Evolutionary conservation across 2,329 filamentous ascomycete species (phyloP), one percentile per base, ranked within the genome.

Genomic region (Diaporthe batatas): DNA sequence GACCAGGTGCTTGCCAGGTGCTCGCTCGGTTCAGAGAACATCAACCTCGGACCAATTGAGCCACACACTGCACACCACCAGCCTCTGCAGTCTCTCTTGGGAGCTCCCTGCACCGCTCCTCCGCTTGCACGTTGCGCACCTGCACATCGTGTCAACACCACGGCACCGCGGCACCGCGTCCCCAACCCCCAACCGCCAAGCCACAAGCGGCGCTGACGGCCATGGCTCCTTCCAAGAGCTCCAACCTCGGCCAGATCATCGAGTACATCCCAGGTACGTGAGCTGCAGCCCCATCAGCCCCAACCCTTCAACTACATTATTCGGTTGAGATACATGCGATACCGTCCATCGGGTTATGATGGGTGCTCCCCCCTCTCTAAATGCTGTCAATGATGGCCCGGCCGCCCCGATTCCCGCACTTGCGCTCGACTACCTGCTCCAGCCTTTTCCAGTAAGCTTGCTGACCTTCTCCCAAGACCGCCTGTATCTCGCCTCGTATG

Each of bases 401-500:
- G 69, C 29, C 29, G 11, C 29, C 16, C 54, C 70, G 25, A 64
- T 25, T 25, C 14, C 71, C n/a, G n/a, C 54, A 39, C 36, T 72
- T 39, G 62, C 70, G 44, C 75, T 73, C 77, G 70, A 72, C 55
- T 75, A 75, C 68, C 76, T 75, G 74, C 77, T 76, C 72, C 76
- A 70, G 68, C 70, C 68, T 68, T 75, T 71, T 53, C 77, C 76
- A 70, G 76, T 77, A 68, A 77, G 78, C 47, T 75, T 82, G 77
- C 84, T 86, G 79, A 86, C 81, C 68, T 77, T 82, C 73, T 73
- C 83, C 98, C 36, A 73, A 74, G 96, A 98, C 85, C 94, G 96
- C 72, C 89, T 99, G 67, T 99, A 98, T 82, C 91, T 99, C 77
- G 96, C 94, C 77, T 95, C 96, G 51, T 99, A 98, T 83, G 91